A percentile compares a stretch with the other conserved stretches of the same genome.
phyloP scores from a whole-genome alignment of 805 yeast species.

The Wickerhamomyces silvicola region DNA sequence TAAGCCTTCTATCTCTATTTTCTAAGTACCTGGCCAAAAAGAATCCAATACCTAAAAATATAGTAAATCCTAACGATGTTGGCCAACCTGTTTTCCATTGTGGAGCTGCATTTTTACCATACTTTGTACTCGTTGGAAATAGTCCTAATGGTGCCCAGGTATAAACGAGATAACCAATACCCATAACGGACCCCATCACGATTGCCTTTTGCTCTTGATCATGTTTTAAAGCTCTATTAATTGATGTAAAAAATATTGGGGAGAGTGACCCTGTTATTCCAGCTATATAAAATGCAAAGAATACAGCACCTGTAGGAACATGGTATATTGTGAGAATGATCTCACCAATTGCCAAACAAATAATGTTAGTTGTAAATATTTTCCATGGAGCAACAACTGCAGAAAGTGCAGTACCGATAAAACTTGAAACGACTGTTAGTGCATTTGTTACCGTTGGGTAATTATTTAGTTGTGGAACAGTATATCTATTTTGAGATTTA shows the following conservation, averaged over 20 bases:
- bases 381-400: no score
- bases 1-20: not conserved
- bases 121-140: constrained; percentile 2
- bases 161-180: constrained; percentile 2
- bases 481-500: constrained; percentile 28
- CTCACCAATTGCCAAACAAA: no score
- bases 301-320: constrained; percentile 1
- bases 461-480: constrained; percentile 2
- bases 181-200: constrained; percentile 2
- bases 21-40: not conserved
- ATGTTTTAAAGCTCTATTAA: constrained; percentile 2
- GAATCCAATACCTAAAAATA: not conserved
- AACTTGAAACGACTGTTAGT: not conserved
- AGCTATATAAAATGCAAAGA: constrained; percentile 1
- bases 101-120: constrained; percentile 1
- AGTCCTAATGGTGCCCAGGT: constrained; percentile 3
- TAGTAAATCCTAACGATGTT: not conserved
- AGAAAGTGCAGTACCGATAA: no score
- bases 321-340: constrained; percentile 1
- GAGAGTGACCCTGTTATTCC: not conserved
- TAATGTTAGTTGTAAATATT: no score
- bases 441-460: no score
- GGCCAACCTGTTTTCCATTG: constrained; percentile 2
- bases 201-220: constrained; percentile 3
- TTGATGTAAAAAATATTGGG: constrained; percentile 1